Evolutionary conservation across 805 yeast genomes (phyloP).

Genomic region (Candida boidinii): DNA sequence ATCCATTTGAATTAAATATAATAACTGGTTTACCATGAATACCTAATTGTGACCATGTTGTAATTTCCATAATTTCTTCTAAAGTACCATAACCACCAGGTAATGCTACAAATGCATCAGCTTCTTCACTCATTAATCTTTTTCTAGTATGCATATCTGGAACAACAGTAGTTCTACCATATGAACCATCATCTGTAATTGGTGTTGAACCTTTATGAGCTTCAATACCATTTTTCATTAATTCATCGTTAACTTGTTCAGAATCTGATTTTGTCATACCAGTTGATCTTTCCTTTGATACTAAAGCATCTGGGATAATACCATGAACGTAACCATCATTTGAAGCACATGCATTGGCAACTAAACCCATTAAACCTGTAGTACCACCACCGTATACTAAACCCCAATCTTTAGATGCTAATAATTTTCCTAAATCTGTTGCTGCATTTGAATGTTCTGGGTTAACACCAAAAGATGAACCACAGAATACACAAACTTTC

Average conservation of each 20-base stretch:
- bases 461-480: slow-evolving; percentile 65
- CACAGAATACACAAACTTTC: slow-evolving; percentile 77
- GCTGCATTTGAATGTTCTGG: slow-evolving; percentile 45
- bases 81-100: slow-evolving; percentile 92
- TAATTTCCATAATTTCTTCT: slow-evolving; percentile 84
- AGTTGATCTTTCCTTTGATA: slow-evolving; percentile 55
- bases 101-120: slow-evolving; percentile 81
- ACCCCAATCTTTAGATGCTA: slow-evolving; percentile 59
- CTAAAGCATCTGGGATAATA: slow-evolving; percentile 77
- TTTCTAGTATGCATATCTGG: slow-evolving; percentile 87
- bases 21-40: slow-evolving; percentile 80
- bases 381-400: slow-evolving; percentile 89
- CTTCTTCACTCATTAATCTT: slow-evolving; percentile 76
- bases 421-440: slow-evolving; percentile 43
- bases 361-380: slow-evolving; percentile 73
- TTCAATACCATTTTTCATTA: too few relatives aligned
- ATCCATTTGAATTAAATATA: slow-evolving; percentile 70
- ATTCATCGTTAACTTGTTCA: slow-evolving; percentile 15
- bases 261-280: slow-evolving; percentile 18
- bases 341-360: slow-evolving; percentile 54
- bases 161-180: slow-evolving; percentile 76
- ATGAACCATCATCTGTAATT: slow-evolving; percentile 46
- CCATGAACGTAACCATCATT: slow-evolving; percentile 71
- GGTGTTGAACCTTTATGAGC: slow-evolving; percentile 62
- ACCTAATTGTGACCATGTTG: slow-evolving; percentile 86